Percentiles rank a stretch among this genome's conserved stretches.
phyloP scores from a whole-genome alignment of 768 basidiomycete genomes.

The Podaxis pistillaris region DNA sequence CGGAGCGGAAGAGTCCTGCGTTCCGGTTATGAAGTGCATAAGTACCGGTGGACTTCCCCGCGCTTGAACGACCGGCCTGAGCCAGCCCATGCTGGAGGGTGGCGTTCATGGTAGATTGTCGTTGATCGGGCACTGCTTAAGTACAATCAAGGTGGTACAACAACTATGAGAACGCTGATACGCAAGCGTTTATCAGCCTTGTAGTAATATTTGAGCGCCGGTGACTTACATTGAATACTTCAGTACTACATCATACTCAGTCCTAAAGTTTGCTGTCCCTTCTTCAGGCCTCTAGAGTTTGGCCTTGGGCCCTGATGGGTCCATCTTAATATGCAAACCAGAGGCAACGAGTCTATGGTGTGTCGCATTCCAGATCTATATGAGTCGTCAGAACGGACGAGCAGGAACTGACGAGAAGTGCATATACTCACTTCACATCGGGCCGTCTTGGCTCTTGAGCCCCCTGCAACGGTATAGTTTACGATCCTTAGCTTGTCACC shows the following conservation, averaged over 20 bases:
- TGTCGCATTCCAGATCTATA: constrained; percentile 59
- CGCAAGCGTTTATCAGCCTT: too few relatives aligned
- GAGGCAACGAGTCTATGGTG: constrained; percentile 52
- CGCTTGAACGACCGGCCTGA: too few relatives aligned
- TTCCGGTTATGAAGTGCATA: too few relatives aligned
- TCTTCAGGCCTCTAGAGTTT: neutral
- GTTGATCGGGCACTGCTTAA: too few relatives aligned
- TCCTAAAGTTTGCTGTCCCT: neutral
- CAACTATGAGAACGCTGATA: too few relatives aligned
- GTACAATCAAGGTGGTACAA: too few relatives aligned
- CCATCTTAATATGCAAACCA: constrained; percentile 56
- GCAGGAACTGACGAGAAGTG: neutral
- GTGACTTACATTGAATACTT: neutral
- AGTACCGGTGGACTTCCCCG: too few relatives aligned
- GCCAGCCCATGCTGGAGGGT: too few relatives aligned
- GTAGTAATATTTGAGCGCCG: too few relatives aligned
- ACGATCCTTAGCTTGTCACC: constrained; percentile 51
- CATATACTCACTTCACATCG: constrained; percentile 43
- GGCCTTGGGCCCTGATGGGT: constrained; percentile 29
- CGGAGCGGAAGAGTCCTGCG: too few relatives aligned
- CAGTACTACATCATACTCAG: neutral
- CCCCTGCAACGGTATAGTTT: constrained; percentile 49
- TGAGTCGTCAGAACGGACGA: neutral
- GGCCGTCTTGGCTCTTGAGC: constrained; percentile 44
- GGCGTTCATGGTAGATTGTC: too few relatives aligned